These are phyloP conservation scores for Saturnispora saitoi DNA, from an alignment of 805 yeast genomes.

Conservation along the genomic window DNA sequence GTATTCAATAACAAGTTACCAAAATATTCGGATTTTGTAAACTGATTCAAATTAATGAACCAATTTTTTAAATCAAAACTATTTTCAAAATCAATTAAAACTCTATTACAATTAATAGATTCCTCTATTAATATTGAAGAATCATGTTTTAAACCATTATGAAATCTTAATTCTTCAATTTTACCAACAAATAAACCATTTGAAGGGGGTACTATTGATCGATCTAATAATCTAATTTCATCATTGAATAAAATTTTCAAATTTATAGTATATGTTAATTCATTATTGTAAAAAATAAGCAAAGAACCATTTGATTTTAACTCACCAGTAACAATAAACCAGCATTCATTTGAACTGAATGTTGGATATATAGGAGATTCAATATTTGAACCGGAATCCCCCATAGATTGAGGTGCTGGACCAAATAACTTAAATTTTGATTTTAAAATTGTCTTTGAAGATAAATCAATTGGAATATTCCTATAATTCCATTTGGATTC, in stretches of 20 bases:
- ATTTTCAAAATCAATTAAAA: constrained; percentile 54
- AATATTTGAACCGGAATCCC: constrained; percentile 30
- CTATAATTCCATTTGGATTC: constrained; percentile 41
- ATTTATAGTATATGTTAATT: constrained; percentile 59
- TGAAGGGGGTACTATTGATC: constrained; percentile 51
- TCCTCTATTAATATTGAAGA: not conserved
- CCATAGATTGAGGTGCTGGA: constrained; percentile 18
- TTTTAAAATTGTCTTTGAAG: constrained; percentile 38
- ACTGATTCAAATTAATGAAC: constrained; percentile 59
- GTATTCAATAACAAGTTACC: constrained; percentile 23
- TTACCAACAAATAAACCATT: constrained; percentile 52
- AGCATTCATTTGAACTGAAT: constrained; percentile 37
- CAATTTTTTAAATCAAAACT: constrained; percentile 70
- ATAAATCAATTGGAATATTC: constrained; percentile 19
- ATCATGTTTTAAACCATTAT: constrained; percentile 12
- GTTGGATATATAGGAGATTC: constrained; percentile 21
- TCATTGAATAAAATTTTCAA: constrained; percentile 42
- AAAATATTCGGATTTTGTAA: constrained; percentile 48
- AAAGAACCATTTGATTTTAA: constrained; percentile 54
- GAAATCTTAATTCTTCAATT: constrained; percentile 44
- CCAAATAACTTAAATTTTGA: constrained; percentile 62
- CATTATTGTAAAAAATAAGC: constrained; percentile 52
- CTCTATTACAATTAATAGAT: constrained; percentile 21
- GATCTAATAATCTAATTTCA: constrained; percentile 58
- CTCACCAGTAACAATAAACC: constrained; percentile 70